Conservation (phyloP, 1,284 basidiomycete species). For the Rhodotorula sp. region DNA sequence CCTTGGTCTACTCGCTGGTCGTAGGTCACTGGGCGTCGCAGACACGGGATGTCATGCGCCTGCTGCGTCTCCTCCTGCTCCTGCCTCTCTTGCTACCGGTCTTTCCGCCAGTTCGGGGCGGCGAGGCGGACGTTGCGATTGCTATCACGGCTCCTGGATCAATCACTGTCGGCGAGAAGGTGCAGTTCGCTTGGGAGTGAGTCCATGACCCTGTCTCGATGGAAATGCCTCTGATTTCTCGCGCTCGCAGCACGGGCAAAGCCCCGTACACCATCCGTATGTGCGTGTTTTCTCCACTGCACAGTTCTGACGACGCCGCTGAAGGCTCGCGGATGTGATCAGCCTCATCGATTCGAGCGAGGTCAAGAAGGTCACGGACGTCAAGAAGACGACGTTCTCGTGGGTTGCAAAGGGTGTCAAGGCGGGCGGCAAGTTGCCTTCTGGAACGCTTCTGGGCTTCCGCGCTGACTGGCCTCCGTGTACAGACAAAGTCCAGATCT, state of each 20-base stretch:
- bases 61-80: background rate
- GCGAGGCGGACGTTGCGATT: background rate
- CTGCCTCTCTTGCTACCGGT: background rate
- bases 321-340: background rate
- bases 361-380: background rate
- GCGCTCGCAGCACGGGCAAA: background rate
- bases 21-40: background rate
- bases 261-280: conserved; percentile 8
- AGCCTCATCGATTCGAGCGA: conserved; percentile 15
- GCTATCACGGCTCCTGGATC: background rate
- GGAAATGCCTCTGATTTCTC: background rate
- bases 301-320: background rate
- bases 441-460: background rate
- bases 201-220: background rate
- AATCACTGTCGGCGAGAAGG: background rate
- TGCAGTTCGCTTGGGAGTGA: conserved; percentile 1
- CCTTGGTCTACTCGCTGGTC: background rate
- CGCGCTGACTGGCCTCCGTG: background rate
- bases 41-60: background rate
- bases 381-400: background rate
- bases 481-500: conserved; percentile 20
- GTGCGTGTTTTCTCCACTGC: background rate
- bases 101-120: background rate
- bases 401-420: conserved; percentile 2
- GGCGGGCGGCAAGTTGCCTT: conserved; percentile 4